Evolutionary conservation across 2,329 filamentous ascomycete genomes (phyloP), one percentile per base, ranked within the genome.

Genomic region (Blastomyces parvus): DNA sequence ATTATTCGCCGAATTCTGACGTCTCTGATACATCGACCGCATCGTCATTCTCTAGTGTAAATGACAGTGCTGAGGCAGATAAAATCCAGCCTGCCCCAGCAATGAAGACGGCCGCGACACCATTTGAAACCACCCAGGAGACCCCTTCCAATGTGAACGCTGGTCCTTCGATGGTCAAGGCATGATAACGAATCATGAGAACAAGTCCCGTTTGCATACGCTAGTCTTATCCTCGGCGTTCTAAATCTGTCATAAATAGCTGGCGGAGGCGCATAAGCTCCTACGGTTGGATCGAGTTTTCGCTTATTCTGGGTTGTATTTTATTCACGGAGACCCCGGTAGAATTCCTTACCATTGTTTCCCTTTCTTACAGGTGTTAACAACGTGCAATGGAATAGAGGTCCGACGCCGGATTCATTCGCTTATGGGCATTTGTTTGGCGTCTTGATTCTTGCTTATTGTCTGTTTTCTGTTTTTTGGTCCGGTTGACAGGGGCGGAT

Each of bases 171-270:
- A 53, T 66, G 36, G 59, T 64, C 19, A 59, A 61, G 42, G 60
- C 64, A n/a, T 38, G 46, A 55, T 61, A 42, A 63, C 52, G 36
- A 25, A 42, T 67, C 44, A 61, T 66, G 60, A 52, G 48, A 65
- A 27, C 64, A 66, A 19, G 6, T 44, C 4, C 56, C 62, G 46
- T 46, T 64, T 63, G 44, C 50, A 48, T 59, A 38, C 57, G 52
- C 33, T 59, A 17, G 38, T 55, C 48, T 46, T 33, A 48, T 48
- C 27, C 19, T 58, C 46, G 59, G 36, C 33, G 46, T 55, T 57
- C 7, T 38, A 52, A 53, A 42, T 42, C 17, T 42, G 46, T 50
- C 36, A 60, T 58, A 63, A 61, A 64, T 64, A 64, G 50, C 61
- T 57, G 19, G 57, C 3, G 13, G 36, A 17, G 9, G 57, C 17